These are phyloP conservation scores for Cyclospora cayetanensis DNA, from an alignment of 169 alveolate genomes.

Conservation along the genomic window DNA sequence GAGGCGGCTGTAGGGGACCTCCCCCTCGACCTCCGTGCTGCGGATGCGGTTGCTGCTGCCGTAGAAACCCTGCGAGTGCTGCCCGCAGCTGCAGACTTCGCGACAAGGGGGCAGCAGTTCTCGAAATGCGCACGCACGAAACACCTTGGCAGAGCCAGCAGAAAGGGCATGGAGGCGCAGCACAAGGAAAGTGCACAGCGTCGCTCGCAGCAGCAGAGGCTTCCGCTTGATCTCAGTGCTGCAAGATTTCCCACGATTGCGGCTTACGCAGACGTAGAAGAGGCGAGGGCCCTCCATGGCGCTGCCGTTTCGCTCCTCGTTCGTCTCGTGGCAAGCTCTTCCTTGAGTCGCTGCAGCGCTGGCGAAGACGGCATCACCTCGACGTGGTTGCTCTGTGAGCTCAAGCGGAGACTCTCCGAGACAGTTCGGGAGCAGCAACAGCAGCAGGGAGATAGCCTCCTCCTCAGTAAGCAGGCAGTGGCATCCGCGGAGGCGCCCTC, in stretches of 20 bases:
- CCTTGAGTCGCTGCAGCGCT: background rate
- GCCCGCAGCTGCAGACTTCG: background rate
- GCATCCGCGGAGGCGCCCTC: too few species aligned
- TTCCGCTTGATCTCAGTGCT: too few species aligned
- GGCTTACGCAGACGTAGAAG: background rate
- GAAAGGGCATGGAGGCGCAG: background rate
- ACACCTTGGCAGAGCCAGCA: background rate
- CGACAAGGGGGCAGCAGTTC: background rate
- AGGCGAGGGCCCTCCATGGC: background rate
- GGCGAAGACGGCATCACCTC: background rate
- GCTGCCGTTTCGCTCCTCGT: background rate
- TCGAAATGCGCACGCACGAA: background rate
- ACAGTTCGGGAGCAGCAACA: background rate
- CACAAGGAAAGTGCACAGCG: background rate
- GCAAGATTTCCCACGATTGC: too few species aligned
- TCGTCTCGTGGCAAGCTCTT: background rate
- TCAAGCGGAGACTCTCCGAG: background rate
- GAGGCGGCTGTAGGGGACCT: background rate
- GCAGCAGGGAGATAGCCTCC: background rate
- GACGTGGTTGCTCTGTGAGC: background rate
- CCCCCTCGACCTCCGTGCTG: background rate
- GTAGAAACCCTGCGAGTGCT: background rate
- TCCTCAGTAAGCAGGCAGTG: too few species aligned
- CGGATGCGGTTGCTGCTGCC: constrained; percentile 8
- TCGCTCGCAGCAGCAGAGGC: constrained; percentile 26